Conservation (phyloP, 805 yeast genomes). For the Vanderwaltozyma polyspora region DNA sequence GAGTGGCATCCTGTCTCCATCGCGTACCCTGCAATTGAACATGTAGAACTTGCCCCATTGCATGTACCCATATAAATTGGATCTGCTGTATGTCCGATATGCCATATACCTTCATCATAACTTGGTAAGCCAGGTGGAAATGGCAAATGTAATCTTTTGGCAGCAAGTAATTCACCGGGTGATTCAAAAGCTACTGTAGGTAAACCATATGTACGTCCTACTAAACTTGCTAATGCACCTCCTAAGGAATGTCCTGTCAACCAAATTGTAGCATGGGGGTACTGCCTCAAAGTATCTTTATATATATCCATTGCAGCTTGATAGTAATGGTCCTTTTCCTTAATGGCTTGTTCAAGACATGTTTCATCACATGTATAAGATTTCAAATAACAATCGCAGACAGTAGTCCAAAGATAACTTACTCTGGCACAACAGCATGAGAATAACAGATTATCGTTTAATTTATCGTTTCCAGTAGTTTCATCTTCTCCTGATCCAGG, state of each 20-base stretch:
- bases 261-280: conserved; percentile 74
- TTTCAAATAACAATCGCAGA: conserved; percentile 81
- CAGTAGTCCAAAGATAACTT: conserved; percentile 85
- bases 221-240: conserved; percentile 67
- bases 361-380: conserved; percentile 81
- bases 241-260: conserved; percentile 92
- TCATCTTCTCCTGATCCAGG: conserved; percentile 70
- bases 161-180: conserved; percentile 82
- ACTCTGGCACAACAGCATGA: conserved; percentile 95
- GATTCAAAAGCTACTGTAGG: conserved; percentile 90
- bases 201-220: conserved; percentile 82
- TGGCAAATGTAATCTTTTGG: conserved; percentile 78
- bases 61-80: conserved; percentile 96
- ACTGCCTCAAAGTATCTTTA: conserved; percentile 51
- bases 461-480: conserved; percentile 70
- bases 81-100: conserved; percentile 93
- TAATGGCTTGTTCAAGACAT: conserved; percentile 70
- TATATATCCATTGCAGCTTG: conserved; percentile 69
- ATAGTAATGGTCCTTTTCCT: conserved; percentile 70
- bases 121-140: conserved; percentile 82
- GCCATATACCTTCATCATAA: conserved; percentile 79
- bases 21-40: conserved; percentile 90
- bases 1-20: conserved; percentile 95
- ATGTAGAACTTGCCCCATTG: conserved; percentile 81
- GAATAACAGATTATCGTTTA: conserved; percentile 79